Base-by-base conservation (phyloP, 176 grass and related monocot species). In the Panicum miliaceum region DNA sequence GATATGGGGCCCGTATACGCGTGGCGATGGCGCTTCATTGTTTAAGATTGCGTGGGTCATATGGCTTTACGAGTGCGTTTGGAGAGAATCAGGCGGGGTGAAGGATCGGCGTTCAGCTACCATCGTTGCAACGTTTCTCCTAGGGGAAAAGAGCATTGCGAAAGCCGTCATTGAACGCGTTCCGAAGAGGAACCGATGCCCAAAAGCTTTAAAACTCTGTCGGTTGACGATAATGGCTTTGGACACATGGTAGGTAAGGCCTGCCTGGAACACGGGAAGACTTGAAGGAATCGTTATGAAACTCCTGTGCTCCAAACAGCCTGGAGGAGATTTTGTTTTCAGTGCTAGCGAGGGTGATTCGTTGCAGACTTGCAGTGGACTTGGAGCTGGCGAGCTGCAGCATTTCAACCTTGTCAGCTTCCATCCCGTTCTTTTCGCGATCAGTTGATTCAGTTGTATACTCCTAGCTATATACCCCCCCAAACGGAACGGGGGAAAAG, bases 31-130 rank as follows among this genome's bases (percentile, higher is more conserved):
- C 36, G 13, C 57, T 88, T 45, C 66, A 76, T 68, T 82, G 88
- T 73, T 86, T 42, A 73, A 73, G 88, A 56, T 90, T 72, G 83
- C 71, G 82, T 85, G 80, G 65, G n/a, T 41, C 61, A 22, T 2
- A 12, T 41, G 23, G 20, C 3, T 20, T 70, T 56, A 13, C 34
- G 50, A 12, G 4, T 43, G 25, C 68, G 15, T 62, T 63, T 34
- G 42, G 52, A 37, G 41, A 68, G 54, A 50, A 68, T 82, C 64
- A 63, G 40, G 29, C 26, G 29, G 12, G 73, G 42, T 18, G 34
- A 34, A 43, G 43, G 64, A 64, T 83, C 56, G 10, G 35, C 45
- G 6, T 23, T 29, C n/a, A 12, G 65, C 65, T 22, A 43, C 57
- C 65, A 1, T 25, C 65, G 22, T 58, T 77, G 64, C 42, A 71